phyloP scores from a whole-genome alignment of 139 green algal species.

The Ettlia oleoabundans region DNA sequence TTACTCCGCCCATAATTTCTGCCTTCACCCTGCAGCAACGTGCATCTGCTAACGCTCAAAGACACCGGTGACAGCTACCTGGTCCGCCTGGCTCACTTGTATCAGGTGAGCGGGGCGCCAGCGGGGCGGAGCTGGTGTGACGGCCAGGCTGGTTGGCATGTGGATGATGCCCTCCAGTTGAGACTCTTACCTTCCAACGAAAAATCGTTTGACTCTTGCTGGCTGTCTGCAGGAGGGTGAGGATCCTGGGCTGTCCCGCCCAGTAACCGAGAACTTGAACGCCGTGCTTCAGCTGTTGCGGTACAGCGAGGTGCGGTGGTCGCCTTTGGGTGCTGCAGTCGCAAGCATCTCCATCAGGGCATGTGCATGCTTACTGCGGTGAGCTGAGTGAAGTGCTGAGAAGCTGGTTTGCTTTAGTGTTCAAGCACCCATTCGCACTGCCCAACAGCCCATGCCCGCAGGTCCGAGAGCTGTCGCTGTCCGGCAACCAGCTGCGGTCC shows the following conservation, averaged over 20 bases:
- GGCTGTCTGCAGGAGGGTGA: constrained; percentile 41
- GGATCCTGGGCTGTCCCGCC: constrained; percentile 35
- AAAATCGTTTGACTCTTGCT: too few relatives aligned
- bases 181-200: too few relatives aligned
- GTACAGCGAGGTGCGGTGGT: constrained; percentile 17
- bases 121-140: too few relatives aligned
- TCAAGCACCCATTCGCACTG: too few relatives aligned
- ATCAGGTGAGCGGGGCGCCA: constrained; percentile 33
- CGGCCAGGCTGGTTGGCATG: too few relatives aligned
- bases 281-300: constrained; percentile 26
- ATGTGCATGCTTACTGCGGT: too few relatives aligned
- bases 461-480: constrained; percentile 41
- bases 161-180: too few relatives aligned
- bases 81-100: constrained; percentile 60
- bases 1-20: not conserved
- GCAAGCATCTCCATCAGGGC: too few relatives aligned
- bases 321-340: not conserved
- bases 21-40: constrained; percentile 41
- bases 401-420: too few relatives aligned
- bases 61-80: constrained; percentile 32
- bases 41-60: constrained; percentile 66
- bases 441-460: too few relatives aligned
- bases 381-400: too few relatives aligned
- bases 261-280: constrained; percentile 37
- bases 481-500: constrained; percentile 25